Base-by-base conservation (phyloP, 139 green algal species). In the Auxenochlorella protothecoides region DNA sequence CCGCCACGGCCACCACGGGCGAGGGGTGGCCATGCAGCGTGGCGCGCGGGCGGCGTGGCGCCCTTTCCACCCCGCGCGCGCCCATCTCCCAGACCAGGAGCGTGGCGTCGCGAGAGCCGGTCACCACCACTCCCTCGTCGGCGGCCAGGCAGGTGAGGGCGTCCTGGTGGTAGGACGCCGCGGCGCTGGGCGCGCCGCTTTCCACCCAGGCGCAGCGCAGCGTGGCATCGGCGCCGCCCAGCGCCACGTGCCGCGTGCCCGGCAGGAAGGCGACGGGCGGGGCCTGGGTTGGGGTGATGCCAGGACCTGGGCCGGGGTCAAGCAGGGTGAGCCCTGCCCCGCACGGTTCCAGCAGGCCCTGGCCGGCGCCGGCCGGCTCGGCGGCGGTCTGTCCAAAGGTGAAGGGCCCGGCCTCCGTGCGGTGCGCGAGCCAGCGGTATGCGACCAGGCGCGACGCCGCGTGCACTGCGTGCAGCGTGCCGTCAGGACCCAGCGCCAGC, bases 21-120 rank as follows among this genome's bases (percentile, higher is more conserved):
- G 86, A 82, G 2, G 76, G 62, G 71, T 92, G 87, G 5, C 86
- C 87, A 14, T 79, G 79, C 76, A 90, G 78, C 14, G 85, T 56
- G 55, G 65, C 64, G 12, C 77, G 71, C 5, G 86, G 86, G 6
- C 56, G 73, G 6, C 69, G 27, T 44, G 27, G 27, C 27, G 27
- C 27, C 27, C 27, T 44, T 44, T 44, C 27, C 27, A 44, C 27
- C 27, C 27, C 27, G 27, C 27, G 27, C 27, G 0, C 27, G 27
- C 27, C 27, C 27, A 44, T 44, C 27, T 89, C 84, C 86, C 86
- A 91, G 12, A 91, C 66, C 27, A 88, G 83, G 5, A 90, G 61
- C 9, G 81, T 90, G 0, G 79, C 85, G 75, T 92, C 87, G 2
- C 74, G 54, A 66, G 74, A 84, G 55, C 87, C 87, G 51, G 60